Conservation (phyloP, 352 stramenopile species). For the Pythium guiyangense region DNA sequence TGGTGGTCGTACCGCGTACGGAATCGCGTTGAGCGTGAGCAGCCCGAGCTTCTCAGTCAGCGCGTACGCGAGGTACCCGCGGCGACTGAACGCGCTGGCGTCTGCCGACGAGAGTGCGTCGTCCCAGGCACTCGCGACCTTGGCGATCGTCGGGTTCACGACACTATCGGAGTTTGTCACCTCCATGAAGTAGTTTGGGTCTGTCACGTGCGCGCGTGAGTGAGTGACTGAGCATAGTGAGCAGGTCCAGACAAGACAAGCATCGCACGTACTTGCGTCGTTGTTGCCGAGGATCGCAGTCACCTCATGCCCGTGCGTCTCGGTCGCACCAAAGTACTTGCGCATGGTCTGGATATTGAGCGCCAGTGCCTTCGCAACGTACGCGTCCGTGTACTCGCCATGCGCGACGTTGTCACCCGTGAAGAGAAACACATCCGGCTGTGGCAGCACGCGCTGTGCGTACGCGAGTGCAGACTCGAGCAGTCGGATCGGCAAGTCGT, state of each 20-base stretch:
- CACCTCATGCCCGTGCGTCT: conserved; percentile 25
- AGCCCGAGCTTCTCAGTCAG: conserved; percentile 60
- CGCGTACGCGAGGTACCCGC: conserved; percentile 64
- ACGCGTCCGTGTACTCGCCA: conserved; percentile 51
- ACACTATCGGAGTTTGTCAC: conserved; percentile 48
- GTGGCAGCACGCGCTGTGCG: conserved; percentile 42
- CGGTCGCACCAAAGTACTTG: conserved; percentile 48
- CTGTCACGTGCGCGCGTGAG: conserved; percentile 14
- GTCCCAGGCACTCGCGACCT: conserved; percentile 46
- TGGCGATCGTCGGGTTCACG: conserved; percentile 51
- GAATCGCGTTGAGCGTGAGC: conserved; percentile 77
- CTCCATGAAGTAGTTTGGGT: conserved; percentile 70
- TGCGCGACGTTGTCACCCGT: conserved; percentile 78
- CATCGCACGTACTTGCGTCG: conserved; percentile 47
- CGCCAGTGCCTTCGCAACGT: conserved; percentile 53
- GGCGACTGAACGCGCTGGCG: conserved; percentile 43
- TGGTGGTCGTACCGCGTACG: conserved; percentile 55
- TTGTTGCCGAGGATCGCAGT: conserved; percentile 81
- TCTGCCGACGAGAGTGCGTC: conserved; percentile 44
- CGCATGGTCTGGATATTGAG: conserved; percentile 63
- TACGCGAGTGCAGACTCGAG: conserved; percentile 71
- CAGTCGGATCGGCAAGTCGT: conserved; percentile 47
- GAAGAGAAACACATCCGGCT: conserved; percentile 75
- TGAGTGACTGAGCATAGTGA: too few species aligned
- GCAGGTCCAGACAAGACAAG: background rate